A percentile compares a stretch with the other conserved stretches of the same genome.
Conservation (phyloP, 2,329 filamentous ascomycete species). For the Aspergillus arachidicola region DNA sequence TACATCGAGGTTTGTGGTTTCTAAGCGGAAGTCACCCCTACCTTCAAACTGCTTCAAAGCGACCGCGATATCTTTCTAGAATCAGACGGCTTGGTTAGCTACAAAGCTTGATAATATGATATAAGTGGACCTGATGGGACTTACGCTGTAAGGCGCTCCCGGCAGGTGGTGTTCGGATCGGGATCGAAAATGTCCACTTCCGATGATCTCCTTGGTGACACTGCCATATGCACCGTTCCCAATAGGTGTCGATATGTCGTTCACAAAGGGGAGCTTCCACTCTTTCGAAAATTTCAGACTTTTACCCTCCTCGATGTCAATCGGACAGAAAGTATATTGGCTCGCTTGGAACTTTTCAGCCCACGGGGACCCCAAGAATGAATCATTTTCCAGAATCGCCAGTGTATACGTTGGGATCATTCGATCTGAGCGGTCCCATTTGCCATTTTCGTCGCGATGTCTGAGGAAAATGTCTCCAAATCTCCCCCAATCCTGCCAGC, state of each 20-base stretch:
- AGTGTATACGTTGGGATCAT: constrained; percentile 10
- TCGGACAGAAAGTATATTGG: constrained; percentile 13
- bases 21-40: constrained; percentile 12
- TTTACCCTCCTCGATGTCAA: constrained; percentile 13
- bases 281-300: constrained; percentile 7
- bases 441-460: background rate
- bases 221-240: constrained; percentile 12
- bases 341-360: constrained; percentile 3
- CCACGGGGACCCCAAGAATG: constrained; percentile 8
- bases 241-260: background rate
- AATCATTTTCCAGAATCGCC: background rate
- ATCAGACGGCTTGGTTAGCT: no score
- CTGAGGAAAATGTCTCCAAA: constrained; percentile 16
- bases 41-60: constrained; percentile 15
- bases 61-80: constrained; percentile 9
- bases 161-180: background rate
- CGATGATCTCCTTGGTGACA: constrained; percentile 14
- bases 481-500: constrained; percentile 15
- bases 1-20: constrained; percentile 11
- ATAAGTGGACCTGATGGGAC: background rate
- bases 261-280: constrained; percentile 17
- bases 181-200: constrained; percentile 7
- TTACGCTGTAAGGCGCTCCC: background rate
- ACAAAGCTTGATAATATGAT: background rate
- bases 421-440: constrained; percentile 7